Percentiles rank a stretch among this genome's conserved stretches.
These are phyloP conservation scores for Sporothrix protearum DNA, from an alignment of 2,329 filamentous ascomycete genomes.

Conservation along the genomic window DNA sequence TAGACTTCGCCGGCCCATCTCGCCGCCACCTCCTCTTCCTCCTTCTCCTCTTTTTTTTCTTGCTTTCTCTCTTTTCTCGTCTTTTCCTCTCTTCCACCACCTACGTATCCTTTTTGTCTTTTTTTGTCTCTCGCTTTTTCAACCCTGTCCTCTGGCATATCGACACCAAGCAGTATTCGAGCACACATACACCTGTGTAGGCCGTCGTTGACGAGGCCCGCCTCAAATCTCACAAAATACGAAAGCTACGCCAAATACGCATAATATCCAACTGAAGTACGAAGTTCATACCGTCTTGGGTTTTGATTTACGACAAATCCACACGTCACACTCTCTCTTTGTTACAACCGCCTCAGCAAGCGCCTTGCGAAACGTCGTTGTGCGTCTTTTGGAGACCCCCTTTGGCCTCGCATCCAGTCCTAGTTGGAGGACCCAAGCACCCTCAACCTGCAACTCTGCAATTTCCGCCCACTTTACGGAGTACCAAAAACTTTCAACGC, in stretches of 20 bases:
- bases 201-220: conserved; percentile 16
- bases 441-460: conserved; percentile 31
- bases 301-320: neutral
- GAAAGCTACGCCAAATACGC: neutral
- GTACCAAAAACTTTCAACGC: conserved; percentile 22
- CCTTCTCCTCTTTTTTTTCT: neutral
- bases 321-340: conserved; percentile 7
- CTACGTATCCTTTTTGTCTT: neutral
- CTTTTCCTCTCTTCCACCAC: neutral
- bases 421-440: conserved; percentile 33
- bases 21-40: neutral
- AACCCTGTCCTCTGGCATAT: neutral
- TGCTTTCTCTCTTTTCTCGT: neutral
- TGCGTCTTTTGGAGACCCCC: conserved; percentile 1
- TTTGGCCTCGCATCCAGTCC: conserved; percentile 24
- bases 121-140: conserved; percentile 7
- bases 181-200: neutral
- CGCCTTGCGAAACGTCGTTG: conserved; percentile 23
- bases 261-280: conserved; percentile 1
- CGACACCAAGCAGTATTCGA: neutral
- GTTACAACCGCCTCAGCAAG: conserved; percentile 26
- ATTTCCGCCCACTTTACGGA: conserved; percentile 33
- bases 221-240: conserved; percentile 12
- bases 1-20: conserved; percentile 15
- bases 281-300: neutral